These are phyloP conservation scores for Saccharomycopsis selenospora DNA, from an alignment of 805 yeast genomes.

Conservation along the genomic window DNA sequence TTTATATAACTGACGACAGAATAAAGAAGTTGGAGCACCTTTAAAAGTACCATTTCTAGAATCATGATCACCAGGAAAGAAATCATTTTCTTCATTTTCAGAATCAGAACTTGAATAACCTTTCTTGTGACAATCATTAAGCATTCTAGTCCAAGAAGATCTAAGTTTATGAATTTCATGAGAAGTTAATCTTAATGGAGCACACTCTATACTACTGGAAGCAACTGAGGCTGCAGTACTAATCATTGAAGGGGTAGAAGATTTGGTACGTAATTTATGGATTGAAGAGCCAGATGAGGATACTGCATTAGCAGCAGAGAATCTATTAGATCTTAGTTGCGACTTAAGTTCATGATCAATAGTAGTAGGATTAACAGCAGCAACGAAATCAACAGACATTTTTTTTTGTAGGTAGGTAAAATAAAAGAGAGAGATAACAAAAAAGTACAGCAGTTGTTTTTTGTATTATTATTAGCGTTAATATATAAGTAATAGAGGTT, in stretches of 20 bases:
- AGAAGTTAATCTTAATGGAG: conserved; percentile 16
- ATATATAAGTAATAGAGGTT: too few species aligned
- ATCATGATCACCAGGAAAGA: too few species aligned
- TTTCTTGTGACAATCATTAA: conserved; percentile 25
- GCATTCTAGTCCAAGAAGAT: conserved; percentile 34
- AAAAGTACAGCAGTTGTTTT: too few species aligned
- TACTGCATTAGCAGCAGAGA: background rate
- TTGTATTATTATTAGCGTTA: too few species aligned
- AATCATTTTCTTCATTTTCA: background rate
- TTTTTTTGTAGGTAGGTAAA: too few species aligned
- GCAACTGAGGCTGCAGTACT: background rate
- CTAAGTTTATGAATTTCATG: conserved; percentile 31
- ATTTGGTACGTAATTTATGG: background rate
- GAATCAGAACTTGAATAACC: background rate
- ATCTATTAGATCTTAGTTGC: background rate
- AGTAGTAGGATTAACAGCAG: background rate
- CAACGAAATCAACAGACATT: conserved; percentile 1
- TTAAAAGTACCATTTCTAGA: conserved; percentile 23
- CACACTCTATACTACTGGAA: background rate
- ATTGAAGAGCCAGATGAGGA: background rate
- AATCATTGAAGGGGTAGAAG: background rate
- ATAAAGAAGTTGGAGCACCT: conserved; percentile 37
- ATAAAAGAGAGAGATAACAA: too few species aligned
- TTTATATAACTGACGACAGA: conserved; percentile 52
- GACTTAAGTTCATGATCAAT: conserved; percentile 2